These are phyloP conservation scores for Wickerhamiella australiensis DNA, from an alignment of 805 yeast genomes.

Conservation along the genomic window DNA sequence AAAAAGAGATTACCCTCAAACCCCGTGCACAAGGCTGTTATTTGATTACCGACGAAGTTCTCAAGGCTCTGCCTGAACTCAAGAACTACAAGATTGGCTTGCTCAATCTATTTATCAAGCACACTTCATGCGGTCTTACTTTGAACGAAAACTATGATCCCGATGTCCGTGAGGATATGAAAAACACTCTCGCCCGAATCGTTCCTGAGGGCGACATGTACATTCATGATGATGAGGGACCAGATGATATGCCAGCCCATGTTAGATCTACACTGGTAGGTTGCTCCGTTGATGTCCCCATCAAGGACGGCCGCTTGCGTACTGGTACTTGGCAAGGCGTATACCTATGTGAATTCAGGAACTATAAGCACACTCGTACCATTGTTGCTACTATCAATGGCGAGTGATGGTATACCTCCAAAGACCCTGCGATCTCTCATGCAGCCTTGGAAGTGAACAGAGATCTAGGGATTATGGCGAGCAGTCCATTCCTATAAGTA, in stretches of 20 bases:
- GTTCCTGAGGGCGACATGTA: slow-evolving; percentile 54
- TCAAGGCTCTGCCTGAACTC: slow-evolving; percentile 45
- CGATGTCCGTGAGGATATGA: slow-evolving; percentile 62
- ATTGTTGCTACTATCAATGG: slow-evolving; percentile 69
- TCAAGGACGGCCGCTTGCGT: slow-evolving; percentile 51
- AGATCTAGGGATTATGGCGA: too few species aligned
- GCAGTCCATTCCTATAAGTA: slow-evolving; percentile 11
- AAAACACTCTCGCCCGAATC: slow-evolving; percentile 45
- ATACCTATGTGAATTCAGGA: slow-evolving; percentile 63
- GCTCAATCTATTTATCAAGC: slow-evolving; percentile 57
- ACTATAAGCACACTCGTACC: slow-evolving; percentile 48
- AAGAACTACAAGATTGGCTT: slow-evolving; percentile 49
- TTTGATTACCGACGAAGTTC: slow-evolving; percentile 56
- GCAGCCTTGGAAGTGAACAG: too few species aligned
- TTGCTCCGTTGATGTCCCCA: slow-evolving; percentile 54
- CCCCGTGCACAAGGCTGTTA: slow-evolving; percentile 58
- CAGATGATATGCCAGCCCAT: slow-evolving; percentile 81
- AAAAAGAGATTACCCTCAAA: slow-evolving; percentile 40
- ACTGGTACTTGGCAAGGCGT: slow-evolving; percentile 84
- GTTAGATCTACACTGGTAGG: slow-evolving; percentile 52
- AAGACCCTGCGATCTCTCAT: too few species aligned
- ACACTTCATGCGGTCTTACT: slow-evolving; percentile 68
- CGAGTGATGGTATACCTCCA: too few species aligned
- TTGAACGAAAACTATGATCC: slow-evolving; percentile 73
- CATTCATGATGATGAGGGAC: slow-evolving; percentile 56